These are phyloP conservation scores for Calocybe cyanea DNA, from an alignment of 768 basidiomycete species.

Conservation along the genomic window DNA sequence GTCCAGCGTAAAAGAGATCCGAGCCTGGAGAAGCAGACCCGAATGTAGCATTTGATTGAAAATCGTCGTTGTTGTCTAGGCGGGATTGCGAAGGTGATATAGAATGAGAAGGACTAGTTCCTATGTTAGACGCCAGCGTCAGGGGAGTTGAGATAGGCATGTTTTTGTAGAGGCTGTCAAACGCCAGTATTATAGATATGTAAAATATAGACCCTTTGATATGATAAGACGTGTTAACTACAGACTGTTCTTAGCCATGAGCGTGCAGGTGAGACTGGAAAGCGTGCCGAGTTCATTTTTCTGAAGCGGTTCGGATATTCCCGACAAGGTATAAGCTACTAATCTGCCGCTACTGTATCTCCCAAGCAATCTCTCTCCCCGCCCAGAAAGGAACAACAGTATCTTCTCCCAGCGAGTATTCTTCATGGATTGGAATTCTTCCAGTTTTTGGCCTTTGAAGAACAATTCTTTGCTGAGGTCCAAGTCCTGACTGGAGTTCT, in stretches of 20 bases:
- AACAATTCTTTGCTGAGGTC: conserved; percentile 28
- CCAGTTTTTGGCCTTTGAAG: conserved; percentile 38
- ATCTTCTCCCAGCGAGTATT: conserved; percentile 45
- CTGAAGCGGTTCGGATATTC: neutral
- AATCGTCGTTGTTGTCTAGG: conserved; percentile 22
- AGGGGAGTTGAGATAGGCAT: conserved; percentile 12
- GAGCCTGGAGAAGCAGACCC: conserved; percentile 16
- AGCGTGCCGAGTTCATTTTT: neutral
- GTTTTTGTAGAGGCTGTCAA: conserved; percentile 10
- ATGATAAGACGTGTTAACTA: too few relatives aligned
- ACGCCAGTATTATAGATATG: conserved; percentile 4
- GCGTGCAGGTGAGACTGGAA: too few relatives aligned
- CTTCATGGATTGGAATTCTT: conserved; percentile 38
- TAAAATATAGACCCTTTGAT: neutral
- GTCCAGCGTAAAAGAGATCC: conserved; percentile 19
- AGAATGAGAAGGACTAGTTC: conserved; percentile 20
- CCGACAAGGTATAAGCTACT: neutral
- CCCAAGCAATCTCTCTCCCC: conserved; percentile 78
- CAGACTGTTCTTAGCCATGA: too few relatives aligned
- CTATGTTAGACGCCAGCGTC: conserved; percentile 29
- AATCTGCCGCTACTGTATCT: conserved; percentile 38
- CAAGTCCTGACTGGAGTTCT: conserved; percentile 23
- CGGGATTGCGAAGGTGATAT: conserved; percentile 19
- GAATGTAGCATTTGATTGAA: conserved; percentile 32
- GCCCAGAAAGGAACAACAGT: conserved; percentile 84